Percentiles rank a stretch among this genome's conserved stretches.
These are phyloP conservation scores for Alnus glutinosa DNA, from an alignment of 306 rosid genomes.

Conservation along the genomic window DNA sequence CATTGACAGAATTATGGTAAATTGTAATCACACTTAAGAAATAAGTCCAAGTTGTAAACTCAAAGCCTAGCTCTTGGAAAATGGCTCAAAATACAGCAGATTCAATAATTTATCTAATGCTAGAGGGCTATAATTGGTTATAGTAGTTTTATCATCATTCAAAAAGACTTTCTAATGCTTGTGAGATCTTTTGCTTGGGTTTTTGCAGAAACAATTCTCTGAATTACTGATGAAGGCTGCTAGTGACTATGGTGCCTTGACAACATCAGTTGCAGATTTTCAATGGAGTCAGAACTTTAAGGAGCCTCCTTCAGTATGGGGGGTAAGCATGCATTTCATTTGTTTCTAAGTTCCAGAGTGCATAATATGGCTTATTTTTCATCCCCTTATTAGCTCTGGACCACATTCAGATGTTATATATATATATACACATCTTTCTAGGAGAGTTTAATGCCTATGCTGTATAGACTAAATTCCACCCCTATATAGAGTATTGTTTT, in stretches of 20 bases:
- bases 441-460: neutral
- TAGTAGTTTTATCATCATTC: neutral
- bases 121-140: neutral
- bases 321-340: slow-evolving; percentile 58
- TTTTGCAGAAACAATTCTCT: slow-evolving; percentile 88
- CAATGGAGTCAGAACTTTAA: slow-evolving; percentile 98
- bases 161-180: slow-evolving; percentile 23
- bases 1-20: neutral
- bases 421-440: neutral
- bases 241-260: slow-evolving; percentile 94
- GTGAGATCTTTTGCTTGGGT: slow-evolving; percentile 34
- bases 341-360: slow-evolving; percentile 8
- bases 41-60: neutral
- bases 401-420: neutral
- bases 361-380: neutral
- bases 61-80: neutral
- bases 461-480: neutral
- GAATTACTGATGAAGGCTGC: slow-evolving; percentile 96
- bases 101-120: slow-evolving; percentile 11
- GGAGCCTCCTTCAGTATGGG: slow-evolving; percentile 97
- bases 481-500: neutral
- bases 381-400: slow-evolving; percentile 6
- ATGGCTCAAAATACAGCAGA: neutral
- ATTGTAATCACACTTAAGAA: neutral
- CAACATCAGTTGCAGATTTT: slow-evolving; percentile 91